These are phyloP conservation scores for Colletotrichum brevisporum DNA, from an alignment of 2,329 filamentous ascomycete species.

Conservation along the genomic window DNA sequence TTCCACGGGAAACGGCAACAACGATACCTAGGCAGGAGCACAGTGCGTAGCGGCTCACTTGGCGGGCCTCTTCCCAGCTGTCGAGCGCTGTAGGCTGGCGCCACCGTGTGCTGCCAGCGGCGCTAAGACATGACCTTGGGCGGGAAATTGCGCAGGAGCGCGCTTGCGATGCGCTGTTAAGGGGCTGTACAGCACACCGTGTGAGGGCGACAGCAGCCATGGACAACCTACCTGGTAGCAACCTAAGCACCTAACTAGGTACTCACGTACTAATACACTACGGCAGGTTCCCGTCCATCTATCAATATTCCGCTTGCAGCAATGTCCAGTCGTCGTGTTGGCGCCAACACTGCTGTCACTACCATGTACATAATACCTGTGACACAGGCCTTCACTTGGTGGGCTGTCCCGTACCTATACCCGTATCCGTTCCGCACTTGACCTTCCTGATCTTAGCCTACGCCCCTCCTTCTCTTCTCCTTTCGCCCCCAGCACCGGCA, in stretches of 20 bases:
- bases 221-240: background rate
- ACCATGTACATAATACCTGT: background rate
- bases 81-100: conserved; percentile 5
- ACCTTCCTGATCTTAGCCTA: conserved; percentile 24
- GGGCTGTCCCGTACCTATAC: no score
- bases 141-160: conserved; percentile 8
- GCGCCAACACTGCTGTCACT: no score
- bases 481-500: conserved; percentile 11
- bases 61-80: background rate
- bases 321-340: no score
- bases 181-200: background rate
- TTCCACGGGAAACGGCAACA: background rate
- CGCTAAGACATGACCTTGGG: background rate
- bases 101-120: conserved; percentile 1
- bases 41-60: background rate
- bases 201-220: background rate
- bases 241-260: no score
- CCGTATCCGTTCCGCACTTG: conserved; percentile 8
- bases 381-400: no score
- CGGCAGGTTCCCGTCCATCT: no score
- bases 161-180: conserved; percentile 9
- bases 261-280: background rate
- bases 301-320: no score
- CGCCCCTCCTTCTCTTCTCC: background rate
- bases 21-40: background rate